A percentile compares a stretch with the other conserved stretches of the same genome.
Evolutionary conservation across 2,329 filamentous ascomycete genomes (phyloP).

Genomic region (Coniella vitis): DNA sequence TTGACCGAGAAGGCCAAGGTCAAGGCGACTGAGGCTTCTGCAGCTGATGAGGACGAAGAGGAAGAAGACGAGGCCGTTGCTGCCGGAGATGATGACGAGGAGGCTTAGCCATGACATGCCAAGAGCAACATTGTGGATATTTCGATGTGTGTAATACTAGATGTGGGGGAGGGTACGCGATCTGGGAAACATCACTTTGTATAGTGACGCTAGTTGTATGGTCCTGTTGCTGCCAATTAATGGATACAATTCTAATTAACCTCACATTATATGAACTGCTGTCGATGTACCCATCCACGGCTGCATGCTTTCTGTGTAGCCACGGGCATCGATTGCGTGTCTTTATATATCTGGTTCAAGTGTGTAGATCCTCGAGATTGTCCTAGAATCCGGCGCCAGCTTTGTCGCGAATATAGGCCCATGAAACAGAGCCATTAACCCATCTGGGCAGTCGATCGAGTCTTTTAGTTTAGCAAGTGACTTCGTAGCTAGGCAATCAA

Average conservation of each 20-base stretch:
- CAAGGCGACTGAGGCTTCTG: constrained; percentile 21
- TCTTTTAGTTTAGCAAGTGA: too few species aligned
- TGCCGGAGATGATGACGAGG: constrained; percentile 25
- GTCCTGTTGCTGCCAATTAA: neutral
- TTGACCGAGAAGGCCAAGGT: constrained; percentile 17
- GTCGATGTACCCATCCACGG: too few species aligned
- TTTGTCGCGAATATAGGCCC: too few species aligned
- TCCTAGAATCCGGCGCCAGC: too few species aligned
- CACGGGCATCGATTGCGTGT: too few species aligned
- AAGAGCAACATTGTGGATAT: neutral
- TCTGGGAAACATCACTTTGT: neutral
- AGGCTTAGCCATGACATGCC: constrained; percentile 17
- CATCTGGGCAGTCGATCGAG: too few species aligned
- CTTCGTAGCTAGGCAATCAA: too few species aligned
- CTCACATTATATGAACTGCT: neutral
- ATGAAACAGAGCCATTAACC: too few species aligned
- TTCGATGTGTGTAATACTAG: neutral
- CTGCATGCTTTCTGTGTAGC: too few species aligned
- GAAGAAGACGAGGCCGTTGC: constrained; percentile 24
- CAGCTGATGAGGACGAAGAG: constrained; percentile 26
- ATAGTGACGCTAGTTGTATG: neutral
- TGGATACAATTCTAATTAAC: too few species aligned
- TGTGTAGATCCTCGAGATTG: too few species aligned
- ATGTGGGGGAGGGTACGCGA: neutral
- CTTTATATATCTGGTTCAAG: too few species aligned